These are phyloP conservation scores for Aspergillus heteromorphus DNA, from an alignment of 495 filamentous ascomycete species.

Conservation along the genomic window DNA sequence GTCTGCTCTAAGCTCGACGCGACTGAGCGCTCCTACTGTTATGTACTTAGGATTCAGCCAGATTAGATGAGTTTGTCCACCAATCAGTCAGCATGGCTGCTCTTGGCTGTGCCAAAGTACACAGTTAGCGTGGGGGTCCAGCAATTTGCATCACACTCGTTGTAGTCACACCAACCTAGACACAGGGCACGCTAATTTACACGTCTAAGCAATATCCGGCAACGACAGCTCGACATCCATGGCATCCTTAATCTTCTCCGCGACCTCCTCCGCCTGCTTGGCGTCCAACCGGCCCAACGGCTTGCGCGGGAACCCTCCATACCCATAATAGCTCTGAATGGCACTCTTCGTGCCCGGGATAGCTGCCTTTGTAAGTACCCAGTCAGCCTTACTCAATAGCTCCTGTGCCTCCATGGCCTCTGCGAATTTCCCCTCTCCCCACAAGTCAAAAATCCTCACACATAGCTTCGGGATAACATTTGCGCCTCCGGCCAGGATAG, in stretches of 20 bases:
- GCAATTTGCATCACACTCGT: too few species aligned
- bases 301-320: slow-evolving; percentile 71
- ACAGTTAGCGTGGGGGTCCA: too few species aligned
- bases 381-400: slow-evolving; percentile 68
- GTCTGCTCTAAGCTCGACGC: too few species aligned
- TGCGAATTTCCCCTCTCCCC: slow-evolving; percentile 62
- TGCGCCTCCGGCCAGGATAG: slow-evolving; percentile 81
- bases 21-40: too few species aligned
- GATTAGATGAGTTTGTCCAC: too few species aligned
- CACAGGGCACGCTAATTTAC: background rate
- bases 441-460: slow-evolving; percentile 77
- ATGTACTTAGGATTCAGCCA: too few species aligned
- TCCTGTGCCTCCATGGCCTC: slow-evolving; percentile 72
- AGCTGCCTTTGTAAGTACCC: slow-evolving; percentile 79
- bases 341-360: slow-evolving; percentile 84
- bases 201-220: slow-evolving; percentile 31
- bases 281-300: slow-evolving; percentile 62
- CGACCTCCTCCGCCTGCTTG: slow-evolving; percentile 49
- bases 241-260: slow-evolving; percentile 61
- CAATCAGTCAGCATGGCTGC: too few species aligned
- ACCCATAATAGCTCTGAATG: slow-evolving; percentile 78
- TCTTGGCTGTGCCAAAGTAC: too few species aligned
- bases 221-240: slow-evolving; percentile 58
- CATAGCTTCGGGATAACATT: slow-evolving; percentile 82
- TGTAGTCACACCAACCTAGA: background rate